A percentile compares a stretch with the other conserved stretches of the same genome.
Conservation (phyloP, 1,284 basidiomycete species). For the Xerocomus minutiporus region DNA sequence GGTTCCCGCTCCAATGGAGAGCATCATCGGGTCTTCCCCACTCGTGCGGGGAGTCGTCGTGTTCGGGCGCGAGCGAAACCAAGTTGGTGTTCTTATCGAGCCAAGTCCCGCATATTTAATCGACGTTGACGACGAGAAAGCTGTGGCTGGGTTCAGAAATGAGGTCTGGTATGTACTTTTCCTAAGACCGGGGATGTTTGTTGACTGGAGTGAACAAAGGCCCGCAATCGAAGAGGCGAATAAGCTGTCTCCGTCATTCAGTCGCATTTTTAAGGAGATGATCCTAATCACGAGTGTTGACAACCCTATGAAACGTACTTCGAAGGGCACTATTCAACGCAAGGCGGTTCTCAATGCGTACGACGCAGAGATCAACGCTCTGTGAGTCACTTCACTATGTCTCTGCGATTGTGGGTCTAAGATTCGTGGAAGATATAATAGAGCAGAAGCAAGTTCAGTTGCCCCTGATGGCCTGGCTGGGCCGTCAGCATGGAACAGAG, state of each 20-base stretch:
- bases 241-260: constrained; percentile 23
- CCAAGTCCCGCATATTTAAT: constrained; percentile 22
- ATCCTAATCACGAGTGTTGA: constrained; percentile 15
- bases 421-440: constrained; percentile 21
- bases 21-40: constrained; percentile 13
- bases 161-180: constrained; percentile 34
- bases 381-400: constrained; percentile 17
- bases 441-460: constrained; percentile 21
- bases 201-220: constrained; percentile 17
- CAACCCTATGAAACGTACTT: constrained; percentile 22
- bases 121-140: constrained; percentile 26
- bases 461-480: constrained; percentile 10
- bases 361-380: constrained; percentile 22
- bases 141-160: constrained; percentile 32
- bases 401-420: background rate
- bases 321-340: constrained; percentile 25
- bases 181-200: background rate
- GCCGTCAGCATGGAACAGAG: constrained; percentile 24
- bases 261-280: constrained; percentile 31
- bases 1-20: constrained; percentile 33
- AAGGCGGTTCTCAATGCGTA: constrained; percentile 22
- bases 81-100: constrained; percentile 41
- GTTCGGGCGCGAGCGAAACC: constrained; percentile 38
- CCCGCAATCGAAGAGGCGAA: constrained; percentile 27
- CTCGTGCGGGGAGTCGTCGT: constrained; percentile 29